These are phyloP conservation scores for Darksidea phi DNA, from an alignment of 495 filamentous ascomycete genomes.

Conservation along the genomic window DNA sequence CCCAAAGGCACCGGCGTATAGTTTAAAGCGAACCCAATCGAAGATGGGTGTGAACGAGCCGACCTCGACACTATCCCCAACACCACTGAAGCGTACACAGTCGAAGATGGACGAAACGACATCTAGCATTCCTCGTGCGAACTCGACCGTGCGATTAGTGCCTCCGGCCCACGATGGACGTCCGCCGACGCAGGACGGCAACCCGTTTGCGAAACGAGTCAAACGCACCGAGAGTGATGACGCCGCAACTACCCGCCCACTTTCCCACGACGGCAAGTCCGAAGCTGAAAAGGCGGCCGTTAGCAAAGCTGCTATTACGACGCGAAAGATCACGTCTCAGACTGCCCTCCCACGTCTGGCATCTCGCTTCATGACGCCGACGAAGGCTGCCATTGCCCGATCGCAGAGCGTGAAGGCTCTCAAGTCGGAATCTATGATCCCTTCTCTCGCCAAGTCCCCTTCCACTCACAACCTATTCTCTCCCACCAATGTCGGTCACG, in stretches of 20 bases:
- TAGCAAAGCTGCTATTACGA: conserved; percentile 35
- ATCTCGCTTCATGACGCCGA: conserved; percentile 69
- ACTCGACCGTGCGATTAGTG: conserved; percentile 34
- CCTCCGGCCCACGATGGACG: conserved; percentile 19
- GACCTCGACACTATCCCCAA: conserved; percentile 33
- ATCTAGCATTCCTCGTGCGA: conserved; percentile 37
- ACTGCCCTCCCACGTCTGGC: conserved; percentile 45
- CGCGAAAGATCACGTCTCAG: conserved; percentile 13
- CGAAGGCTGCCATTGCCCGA: conserved; percentile 73
- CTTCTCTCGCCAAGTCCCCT: conserved; percentile 53
- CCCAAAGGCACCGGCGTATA: background rate
- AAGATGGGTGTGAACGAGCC: conserved; percentile 45
- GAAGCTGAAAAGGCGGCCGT: conserved; percentile 41
- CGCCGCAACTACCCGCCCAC: conserved; percentile 54
- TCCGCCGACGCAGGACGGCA: conserved; percentile 11
- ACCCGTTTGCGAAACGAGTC: conserved; percentile 58
- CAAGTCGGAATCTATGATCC: conserved; percentile 54
- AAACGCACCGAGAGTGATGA: conserved; percentile 62
- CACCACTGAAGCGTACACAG: conserved; percentile 32
- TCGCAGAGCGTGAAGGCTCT: conserved; percentile 57
- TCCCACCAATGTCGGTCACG: conserved; percentile 17
- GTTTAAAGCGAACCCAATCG: conserved; percentile 37
- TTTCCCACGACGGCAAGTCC: conserved; percentile 47
- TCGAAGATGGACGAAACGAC: conserved; percentile 47
- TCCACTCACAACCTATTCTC: conserved; percentile 18